Conservation (phyloP, 202 grass and related monocot genomes). For the Setaria viridis region DNA sequence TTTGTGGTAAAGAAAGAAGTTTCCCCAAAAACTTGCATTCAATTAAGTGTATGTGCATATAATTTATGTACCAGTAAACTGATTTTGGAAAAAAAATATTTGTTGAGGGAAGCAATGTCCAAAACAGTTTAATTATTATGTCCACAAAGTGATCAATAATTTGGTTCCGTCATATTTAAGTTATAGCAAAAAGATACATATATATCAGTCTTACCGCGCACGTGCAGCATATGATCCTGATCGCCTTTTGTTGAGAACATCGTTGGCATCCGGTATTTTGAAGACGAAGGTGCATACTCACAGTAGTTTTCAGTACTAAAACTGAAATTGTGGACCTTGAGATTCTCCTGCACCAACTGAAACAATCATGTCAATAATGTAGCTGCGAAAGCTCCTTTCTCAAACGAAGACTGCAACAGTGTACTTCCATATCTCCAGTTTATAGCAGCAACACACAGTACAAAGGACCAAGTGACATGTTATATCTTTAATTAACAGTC, state of each 20-base stretch:
- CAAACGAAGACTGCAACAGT: not conserved
- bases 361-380: slow-evolving; percentile 19
- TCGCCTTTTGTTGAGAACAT: slow-evolving; percentile 63
- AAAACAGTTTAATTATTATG: not conserved
- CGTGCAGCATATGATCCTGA: slow-evolving; percentile 57
- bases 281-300: slow-evolving; percentile 68
- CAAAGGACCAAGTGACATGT: not conserved
- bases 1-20: not conserved
- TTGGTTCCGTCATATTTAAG: not conserved
- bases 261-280: slow-evolving; percentile 59
- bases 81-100: not conserved
- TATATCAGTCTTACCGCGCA: slow-evolving; percentile 65
- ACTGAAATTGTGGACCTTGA: slow-evolving; percentile 47
- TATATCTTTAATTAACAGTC: not conserved
- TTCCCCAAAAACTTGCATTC: not conserved
- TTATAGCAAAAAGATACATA: not conserved
- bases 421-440: not conserved
- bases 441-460: not conserved
- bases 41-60: not conserved
- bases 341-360: slow-evolving; percentile 45
- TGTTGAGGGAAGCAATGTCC: not conserved
- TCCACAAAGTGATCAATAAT: not conserved
- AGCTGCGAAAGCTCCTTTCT: not conserved
- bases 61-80: not conserved
- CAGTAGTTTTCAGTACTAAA: slow-evolving; percentile 49